Percentiles rank a stretch among this genome's conserved stretches.
Evolutionary conservation across 2,329 filamentous ascomycete species (phyloP).

Genomic region (Pseudogymnoascus sp.): DNA sequence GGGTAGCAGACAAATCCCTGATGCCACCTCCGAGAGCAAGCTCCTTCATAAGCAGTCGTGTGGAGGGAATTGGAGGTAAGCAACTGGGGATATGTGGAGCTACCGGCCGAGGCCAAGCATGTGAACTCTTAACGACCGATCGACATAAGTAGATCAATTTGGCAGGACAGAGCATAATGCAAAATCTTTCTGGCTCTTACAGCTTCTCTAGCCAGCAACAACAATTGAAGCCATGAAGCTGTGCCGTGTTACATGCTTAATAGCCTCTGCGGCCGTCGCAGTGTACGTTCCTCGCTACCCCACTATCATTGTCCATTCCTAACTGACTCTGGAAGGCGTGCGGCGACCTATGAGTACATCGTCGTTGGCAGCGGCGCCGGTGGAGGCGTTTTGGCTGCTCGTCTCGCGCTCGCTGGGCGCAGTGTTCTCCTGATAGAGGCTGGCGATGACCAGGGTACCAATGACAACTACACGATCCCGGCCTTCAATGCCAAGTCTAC

Average conservation of each 20-base stretch:
- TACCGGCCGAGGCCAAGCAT: background rate
- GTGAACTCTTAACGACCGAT: background rate
- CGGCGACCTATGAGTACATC: conserved; percentile 42
- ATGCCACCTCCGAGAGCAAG: background rate
- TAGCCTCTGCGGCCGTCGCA: background rate
- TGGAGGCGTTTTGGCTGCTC: conserved; percentile 41
- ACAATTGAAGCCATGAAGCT: background rate
- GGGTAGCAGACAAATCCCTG: background rate
- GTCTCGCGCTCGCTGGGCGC: conserved; percentile 43
- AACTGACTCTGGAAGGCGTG: background rate
- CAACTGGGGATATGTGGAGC: background rate
- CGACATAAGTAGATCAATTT: background rate
- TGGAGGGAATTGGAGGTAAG: background rate
- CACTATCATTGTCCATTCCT: too few relatives aligned
- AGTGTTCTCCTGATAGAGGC: conserved; percentile 48
- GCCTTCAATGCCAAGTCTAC: conserved; percentile 38
- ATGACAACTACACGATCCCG: conserved; percentile 39
- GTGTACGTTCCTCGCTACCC: background rate
- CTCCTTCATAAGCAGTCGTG: background rate
- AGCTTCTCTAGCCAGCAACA: background rate
- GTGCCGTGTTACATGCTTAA: background rate
- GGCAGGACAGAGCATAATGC: background rate
- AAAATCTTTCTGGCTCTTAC: background rate
- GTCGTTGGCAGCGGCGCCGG: conserved; percentile 46
- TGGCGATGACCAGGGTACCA: conserved; percentile 41